Conservation (phyloP, 345 rosid species). For the Cochlearia excelsa region DNA sequence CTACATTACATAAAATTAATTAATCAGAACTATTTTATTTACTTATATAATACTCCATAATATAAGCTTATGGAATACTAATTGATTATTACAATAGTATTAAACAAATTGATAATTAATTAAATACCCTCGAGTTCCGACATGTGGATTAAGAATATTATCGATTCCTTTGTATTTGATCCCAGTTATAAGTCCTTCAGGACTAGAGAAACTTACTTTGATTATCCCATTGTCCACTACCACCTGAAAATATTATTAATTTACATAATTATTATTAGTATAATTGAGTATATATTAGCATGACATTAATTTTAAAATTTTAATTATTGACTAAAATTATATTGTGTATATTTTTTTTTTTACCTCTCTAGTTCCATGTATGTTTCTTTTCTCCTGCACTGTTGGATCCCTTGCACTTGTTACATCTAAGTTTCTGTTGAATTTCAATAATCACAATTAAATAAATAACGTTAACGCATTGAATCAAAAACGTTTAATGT, state of each 20-base stretch:
- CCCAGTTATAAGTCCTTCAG: constrained; percentile 57
- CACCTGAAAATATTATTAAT: constrained; percentile 39
- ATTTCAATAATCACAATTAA: not conserved
- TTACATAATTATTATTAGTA: too few relatives aligned
- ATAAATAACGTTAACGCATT: not conserved
- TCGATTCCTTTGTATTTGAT: constrained; percentile 60
- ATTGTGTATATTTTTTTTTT: not conserved
- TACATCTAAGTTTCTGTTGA: constrained; percentile 18
- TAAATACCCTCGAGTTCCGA: constrained; percentile 26
- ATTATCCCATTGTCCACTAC: constrained; percentile 70
- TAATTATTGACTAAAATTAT: constrained; percentile 1
- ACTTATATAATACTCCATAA: too few relatives aligned
- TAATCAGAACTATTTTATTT: not conserved
- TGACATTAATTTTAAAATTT: too few relatives aligned
- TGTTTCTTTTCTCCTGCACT: constrained; percentile 15
- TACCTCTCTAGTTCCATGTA: constrained; percentile 31
- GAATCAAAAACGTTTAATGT: constrained; percentile 19
- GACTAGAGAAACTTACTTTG: constrained; percentile 57
- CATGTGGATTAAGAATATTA: constrained; percentile 51
- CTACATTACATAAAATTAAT: constrained; percentile 17
- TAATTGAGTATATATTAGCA: too few relatives aligned
- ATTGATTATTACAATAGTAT: not conserved
- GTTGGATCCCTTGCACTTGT: constrained; percentile 19
- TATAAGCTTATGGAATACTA: not conserved
- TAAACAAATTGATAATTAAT: not conserved